phyloP scores from a whole-genome alignment of 371 early-diverging fungal genomes.

The Umbelopsis sp. region DNA sequence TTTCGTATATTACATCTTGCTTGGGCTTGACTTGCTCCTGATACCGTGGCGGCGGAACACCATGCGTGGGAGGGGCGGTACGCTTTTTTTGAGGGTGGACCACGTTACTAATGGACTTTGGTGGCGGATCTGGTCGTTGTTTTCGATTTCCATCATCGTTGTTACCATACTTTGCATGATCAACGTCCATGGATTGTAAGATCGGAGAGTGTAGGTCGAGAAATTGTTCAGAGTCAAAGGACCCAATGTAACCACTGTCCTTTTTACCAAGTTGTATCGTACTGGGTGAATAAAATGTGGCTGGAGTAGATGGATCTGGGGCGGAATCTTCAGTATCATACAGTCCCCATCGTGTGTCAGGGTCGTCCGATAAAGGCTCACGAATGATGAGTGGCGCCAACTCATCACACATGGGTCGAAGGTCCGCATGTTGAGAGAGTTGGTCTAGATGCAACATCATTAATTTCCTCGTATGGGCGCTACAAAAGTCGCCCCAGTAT shows the following conservation, averaged over 20 bases:
- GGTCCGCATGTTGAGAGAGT: slow-evolving; percentile 36
- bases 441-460: slow-evolving; percentile 49
- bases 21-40: neutral
- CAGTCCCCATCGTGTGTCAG: slow-evolving; percentile 49
- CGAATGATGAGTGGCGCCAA: slow-evolving; percentile 45
- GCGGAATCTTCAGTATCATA: slow-evolving; percentile 30
- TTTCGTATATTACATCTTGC: neutral
- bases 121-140: neutral
- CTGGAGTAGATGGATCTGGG: slow-evolving; percentile 22
- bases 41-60: neutral
- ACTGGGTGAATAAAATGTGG: neutral
- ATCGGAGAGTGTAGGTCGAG: neutral
- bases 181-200: neutral
- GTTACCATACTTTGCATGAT: neutral
- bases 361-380: slow-evolving; percentile 45
- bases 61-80: neutral
- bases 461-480: slow-evolving; percentile 49
- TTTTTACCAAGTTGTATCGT: slow-evolving; percentile 33
- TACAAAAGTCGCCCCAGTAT: slow-evolving; percentile 59
- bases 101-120: neutral
- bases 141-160: neutral
- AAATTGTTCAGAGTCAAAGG: slow-evolving; percentile 10
- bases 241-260: slow-evolving; percentile 41
- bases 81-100: neutral
- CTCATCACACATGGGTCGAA: slow-evolving; percentile 46